Base-by-base conservation (phyloP, 1,284 basidiomycete species). In the Heterobasidion irregulare region DNA sequence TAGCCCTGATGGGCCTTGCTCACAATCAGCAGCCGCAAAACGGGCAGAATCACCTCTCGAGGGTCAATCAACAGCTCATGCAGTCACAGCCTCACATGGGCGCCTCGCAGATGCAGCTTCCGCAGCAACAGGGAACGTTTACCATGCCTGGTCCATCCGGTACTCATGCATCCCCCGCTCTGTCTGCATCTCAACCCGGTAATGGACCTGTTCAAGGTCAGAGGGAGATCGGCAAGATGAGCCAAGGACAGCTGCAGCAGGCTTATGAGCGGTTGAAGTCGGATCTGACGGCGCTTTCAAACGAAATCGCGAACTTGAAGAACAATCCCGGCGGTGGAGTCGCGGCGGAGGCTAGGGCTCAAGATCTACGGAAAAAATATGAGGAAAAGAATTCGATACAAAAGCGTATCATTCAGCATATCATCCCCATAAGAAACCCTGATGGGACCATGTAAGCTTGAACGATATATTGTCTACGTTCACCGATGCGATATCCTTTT, bases 1-100 rank as follows among this genome's bases (percentile, higher is more conserved):
- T 80, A 34, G 77, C 78, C 52, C 70, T 80, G 49, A 71, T 81
- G 61, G 62, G 61, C 47, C 68, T 75, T 56, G 71, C 75, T 6
- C 77, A 77, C 56, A 72, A 71, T 59, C 78, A 77, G 64, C 74
- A 79, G 59, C 71, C 54, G 15, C 61, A 57, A 53, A 61, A 62
- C 34, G 47, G 50, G 32, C 33, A 34, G 32, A 71, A 75, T 60
- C 79, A 82, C 61, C 56, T 69, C 19, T 66, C 76, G 32, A 55
- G 55, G 18, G 36, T 50, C 32, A 53, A 45, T 36, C 59, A 55
- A 47, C 57, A 48, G 16, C 33, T 46, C 38, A 53, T 53, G 13
- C 53, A 58, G 13, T 44, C 52, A 8, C 49, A 19, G 50, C 46
- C 10, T 16, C 10, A 47, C 26, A 51, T 59, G 50, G 51, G 53